These are phyloP conservation scores for Rosa chinensis DNA, from an alignment of 306 rosid species.

Conservation along the genomic window DNA sequence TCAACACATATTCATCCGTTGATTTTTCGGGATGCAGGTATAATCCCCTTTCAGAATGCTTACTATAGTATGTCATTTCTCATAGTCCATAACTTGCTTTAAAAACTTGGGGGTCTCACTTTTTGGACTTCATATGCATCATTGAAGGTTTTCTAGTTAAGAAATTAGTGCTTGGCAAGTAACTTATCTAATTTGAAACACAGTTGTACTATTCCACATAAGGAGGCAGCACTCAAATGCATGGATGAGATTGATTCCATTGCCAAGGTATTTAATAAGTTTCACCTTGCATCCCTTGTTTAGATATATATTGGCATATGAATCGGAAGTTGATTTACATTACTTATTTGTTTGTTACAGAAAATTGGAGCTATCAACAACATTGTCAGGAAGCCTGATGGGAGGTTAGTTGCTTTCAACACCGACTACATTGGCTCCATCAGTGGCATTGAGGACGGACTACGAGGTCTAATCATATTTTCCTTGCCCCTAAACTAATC, in stretches of 20 bases:
- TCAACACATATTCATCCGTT: slow-evolving; percentile 35
- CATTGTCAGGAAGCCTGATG: slow-evolving; percentile 32
- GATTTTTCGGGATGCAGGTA: slow-evolving; percentile 56
- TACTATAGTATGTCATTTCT: not conserved
- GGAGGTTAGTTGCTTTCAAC: slow-evolving; percentile 30
- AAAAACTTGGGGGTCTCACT: not conserved
- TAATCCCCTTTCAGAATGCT: not conserved
- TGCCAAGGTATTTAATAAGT: slow-evolving; percentile 38
- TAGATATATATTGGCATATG: too few relatives aligned
- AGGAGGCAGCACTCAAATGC: slow-evolving; percentile 56
- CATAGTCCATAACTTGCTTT: not conserved
- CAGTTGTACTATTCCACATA: slow-evolving; percentile 52
- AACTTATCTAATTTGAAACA: slow-evolving; percentile 7
- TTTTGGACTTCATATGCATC: not conserved
- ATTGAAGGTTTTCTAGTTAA: not conserved
- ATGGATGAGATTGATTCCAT: slow-evolving; percentile 46
- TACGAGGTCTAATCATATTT: slow-evolving; percentile 18
- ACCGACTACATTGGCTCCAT: slow-evolving; percentile 36
- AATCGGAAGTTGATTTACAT: not conserved
- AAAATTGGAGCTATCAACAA: slow-evolving; percentile 36
- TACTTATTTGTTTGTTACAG: slow-evolving; percentile 7
- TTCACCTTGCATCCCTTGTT: not conserved
- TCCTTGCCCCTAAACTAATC: not conserved
- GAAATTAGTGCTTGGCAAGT: not conserved
- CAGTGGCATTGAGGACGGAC: slow-evolving; percentile 31